Evolutionary conservation across 1,284 basidiomycete genomes (phyloP), one percentile per base, ranked within the genome.

Genomic region (Trichosporon coremiiforme): DNA sequence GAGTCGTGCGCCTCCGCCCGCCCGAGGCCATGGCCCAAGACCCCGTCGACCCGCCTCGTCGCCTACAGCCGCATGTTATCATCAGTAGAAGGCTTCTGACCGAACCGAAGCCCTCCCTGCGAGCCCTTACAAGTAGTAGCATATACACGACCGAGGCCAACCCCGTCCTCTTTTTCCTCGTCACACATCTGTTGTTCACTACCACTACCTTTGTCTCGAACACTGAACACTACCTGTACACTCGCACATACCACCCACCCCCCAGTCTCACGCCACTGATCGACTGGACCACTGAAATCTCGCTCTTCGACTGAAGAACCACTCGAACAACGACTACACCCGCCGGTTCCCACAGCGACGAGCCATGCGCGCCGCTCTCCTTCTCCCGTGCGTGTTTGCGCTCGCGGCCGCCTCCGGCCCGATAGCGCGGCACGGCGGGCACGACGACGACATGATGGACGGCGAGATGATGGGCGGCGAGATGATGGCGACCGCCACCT

Each of bases 301-400:
- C 36, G 12, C 45, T 47, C 45, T 47, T n/a, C 45, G 45, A 47
- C 45, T 47, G 36, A 38, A 38, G 36, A 47, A 47, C 20, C 45
- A n/a, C 45, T 7, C 36, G 36, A 38, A 9, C 57, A 60, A 4
- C 57, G 57, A 29, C 29, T 25, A 25, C 25, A 15, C 31, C 31
- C 25, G 5, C 57, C 57, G 41, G 41, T 12, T 47, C 66, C 36
- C 25, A 53, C 50, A 53, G 50, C 50, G 50, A 25, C 50, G 12
- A 47, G 17, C 22, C 10, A 73, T 73, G 71, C 71, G 71, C 62
- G 65, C 69, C 8, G 65, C 57, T 7, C 31, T 66, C 53, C 47
- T 70, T n/a, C 60, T 70, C 8, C 67, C 67, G 25, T 29, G 68
- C 68, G 66, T 70, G 38, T 17, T 41, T 13, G 64, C 64, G n/a